These are phyloP conservation scores for Discostella pseudostelligera DNA, from an alignment of 108 stramenopile species.

Conservation along the genomic window DNA sequence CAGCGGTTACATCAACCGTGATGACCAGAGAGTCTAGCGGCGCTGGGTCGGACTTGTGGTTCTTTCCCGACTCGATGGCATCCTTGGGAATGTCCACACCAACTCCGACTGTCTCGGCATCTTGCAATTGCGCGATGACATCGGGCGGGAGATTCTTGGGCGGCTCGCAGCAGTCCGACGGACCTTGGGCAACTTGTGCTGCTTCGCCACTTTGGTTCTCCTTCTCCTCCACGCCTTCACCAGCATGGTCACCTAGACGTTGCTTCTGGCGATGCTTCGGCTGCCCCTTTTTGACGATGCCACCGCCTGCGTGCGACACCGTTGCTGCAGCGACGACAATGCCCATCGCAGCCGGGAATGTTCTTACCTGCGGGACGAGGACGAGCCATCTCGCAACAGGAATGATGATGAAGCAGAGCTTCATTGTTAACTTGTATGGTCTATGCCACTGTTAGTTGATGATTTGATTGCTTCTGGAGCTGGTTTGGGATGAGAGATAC, in stretches of 20 bases:
- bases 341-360: too few species aligned
- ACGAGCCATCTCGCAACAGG: not conserved
- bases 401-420: not conserved
- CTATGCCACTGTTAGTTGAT: too few species aligned
- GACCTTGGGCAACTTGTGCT: not conserved
- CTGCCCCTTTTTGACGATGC: not conserved
- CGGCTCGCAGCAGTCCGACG: conserved; percentile 1
- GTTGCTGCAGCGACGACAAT: not conserved
- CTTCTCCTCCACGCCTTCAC: too few species aligned
- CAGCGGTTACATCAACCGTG: not conserved
- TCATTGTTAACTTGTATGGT: not conserved
- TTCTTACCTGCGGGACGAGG: not conserved
- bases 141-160: not conserved
- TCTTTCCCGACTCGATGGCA: conserved; percentile 6
- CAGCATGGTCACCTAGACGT: too few species aligned
- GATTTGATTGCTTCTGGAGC: not conserved
- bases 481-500: not conserved
- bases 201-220: not conserved
- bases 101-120: not conserved
- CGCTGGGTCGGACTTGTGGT: not conserved
- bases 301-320: not conserved
- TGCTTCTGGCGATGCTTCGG: not conserved
- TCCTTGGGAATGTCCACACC: conserved; percentile 5
- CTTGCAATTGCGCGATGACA: not conserved
- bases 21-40: not conserved